Evolutionary conservation across 257 asterid genomes (phyloP).

Genomic region (Solanum habrochaites): DNA sequence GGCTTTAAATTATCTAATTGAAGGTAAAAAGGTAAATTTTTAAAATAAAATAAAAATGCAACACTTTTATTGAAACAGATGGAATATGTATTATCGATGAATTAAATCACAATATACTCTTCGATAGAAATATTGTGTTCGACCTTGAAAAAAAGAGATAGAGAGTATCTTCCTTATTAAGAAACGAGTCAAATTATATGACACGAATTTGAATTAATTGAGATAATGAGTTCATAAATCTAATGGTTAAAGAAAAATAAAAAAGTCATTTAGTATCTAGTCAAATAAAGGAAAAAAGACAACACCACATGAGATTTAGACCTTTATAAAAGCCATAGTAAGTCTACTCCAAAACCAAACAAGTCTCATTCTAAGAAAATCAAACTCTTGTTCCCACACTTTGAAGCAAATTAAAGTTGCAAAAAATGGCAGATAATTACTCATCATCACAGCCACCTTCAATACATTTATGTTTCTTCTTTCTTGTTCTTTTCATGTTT

Average conservation of each 20-base stretch:
- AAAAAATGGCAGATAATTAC: slow-evolving; percentile 33
- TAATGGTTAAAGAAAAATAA: background rate
- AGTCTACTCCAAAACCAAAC: background rate
- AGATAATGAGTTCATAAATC: fast-evolving
- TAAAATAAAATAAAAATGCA: too few species aligned
- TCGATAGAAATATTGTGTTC: background rate
- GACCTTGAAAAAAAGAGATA: background rate
- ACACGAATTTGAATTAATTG: background rate
- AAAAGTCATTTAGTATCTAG: background rate
- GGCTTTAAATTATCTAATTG: background rate
- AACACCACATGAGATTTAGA: background rate
- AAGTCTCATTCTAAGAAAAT: background rate
- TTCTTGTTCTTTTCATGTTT: slow-evolving; percentile 43
- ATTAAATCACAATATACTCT: background rate
- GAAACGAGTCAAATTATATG: background rate
- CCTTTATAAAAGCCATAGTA: background rate
- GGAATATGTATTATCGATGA: background rate
- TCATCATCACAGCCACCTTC: slow-evolving; percentile 25
- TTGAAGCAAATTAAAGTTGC: background rate
- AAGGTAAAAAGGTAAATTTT: background rate
- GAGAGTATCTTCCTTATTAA: fast-evolving
- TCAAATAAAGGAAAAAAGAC: background rate
- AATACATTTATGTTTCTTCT: slow-evolving; percentile 65
- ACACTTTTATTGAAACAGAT: too few species aligned
- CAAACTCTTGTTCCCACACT: background rate